A percentile compares a stretch with the other conserved stretches of the same genome.
Evolutionary conservation across 164 flowering plant species (phyloP).

Genomic region (Magnolia sinica): DNA sequence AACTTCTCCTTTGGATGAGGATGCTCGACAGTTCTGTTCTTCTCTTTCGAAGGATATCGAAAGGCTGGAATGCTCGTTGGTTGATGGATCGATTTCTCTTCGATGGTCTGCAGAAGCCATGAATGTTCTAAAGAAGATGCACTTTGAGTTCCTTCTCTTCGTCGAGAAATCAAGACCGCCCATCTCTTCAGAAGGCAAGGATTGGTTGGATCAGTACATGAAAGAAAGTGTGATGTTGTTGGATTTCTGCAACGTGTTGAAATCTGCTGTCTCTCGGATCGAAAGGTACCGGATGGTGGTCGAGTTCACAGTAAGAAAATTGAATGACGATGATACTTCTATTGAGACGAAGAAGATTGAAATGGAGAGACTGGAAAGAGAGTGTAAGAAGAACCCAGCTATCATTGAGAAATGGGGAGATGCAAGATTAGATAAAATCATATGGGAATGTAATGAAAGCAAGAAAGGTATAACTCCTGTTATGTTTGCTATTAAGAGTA

Average conservation of each 20-base stretch:
- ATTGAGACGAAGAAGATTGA: neutral
- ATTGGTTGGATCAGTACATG: constrained; percentile 26
- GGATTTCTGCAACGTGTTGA: constrained; percentile 27
- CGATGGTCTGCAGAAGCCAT: constrained; percentile 21
- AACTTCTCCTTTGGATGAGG: neutral
- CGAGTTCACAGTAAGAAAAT: constrained; percentile 8
- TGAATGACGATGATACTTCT: neutral
- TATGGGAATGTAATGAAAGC: neutral
- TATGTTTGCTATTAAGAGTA: constrained; percentile 9
- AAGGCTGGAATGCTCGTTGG: constrained; percentile 17
- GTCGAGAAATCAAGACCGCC: neutral
- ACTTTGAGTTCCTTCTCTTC: constrained; percentile 10
- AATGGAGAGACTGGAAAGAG: constrained; percentile 9
- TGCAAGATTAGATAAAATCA: neutral
- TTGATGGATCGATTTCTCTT: constrained; percentile 14
- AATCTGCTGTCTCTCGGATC: constrained; percentile 10
- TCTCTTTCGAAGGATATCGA: constrained; percentile 15
- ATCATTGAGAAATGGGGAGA: neutral
- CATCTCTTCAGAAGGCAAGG: constrained; percentile 12
- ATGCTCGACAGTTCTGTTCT: constrained; percentile 13
- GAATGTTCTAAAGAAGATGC: constrained; percentile 18
- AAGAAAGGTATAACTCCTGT: constrained; percentile 9
- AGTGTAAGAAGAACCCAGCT: neutral
- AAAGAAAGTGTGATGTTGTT: constrained; percentile 11
- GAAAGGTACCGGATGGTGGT: constrained; percentile 17